These are phyloP conservation scores for Hyphodiscus sp. DNA, from an alignment of 2,329 filamentous ascomycete genomes.

Conservation along the genomic window DNA sequence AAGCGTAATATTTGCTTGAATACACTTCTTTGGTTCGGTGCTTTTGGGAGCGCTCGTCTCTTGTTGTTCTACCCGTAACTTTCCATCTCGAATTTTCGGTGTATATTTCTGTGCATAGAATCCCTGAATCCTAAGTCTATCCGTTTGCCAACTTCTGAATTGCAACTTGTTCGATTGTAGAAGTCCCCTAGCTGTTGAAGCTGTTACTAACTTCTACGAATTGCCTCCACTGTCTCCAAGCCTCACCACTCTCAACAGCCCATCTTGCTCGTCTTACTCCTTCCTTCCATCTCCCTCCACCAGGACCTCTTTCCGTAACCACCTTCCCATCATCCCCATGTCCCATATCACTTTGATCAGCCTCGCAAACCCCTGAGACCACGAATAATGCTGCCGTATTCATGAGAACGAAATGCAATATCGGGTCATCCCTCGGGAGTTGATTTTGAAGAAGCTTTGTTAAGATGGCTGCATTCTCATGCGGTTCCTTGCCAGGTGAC, in stretches of 20 bases:
- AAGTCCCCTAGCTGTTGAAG: conserved; percentile 6
- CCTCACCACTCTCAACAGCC: conserved; percentile 80
- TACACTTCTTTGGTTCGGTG: not conserved
- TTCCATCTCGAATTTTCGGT: not conserved
- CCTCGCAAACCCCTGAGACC: conserved; percentile 78
- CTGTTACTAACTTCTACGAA: conserved; percentile 69
- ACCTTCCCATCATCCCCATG: conserved; percentile 74
- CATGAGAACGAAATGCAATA: conserved; percentile 88
- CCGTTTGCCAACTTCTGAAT: not conserved
- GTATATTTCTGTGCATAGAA: not conserved
- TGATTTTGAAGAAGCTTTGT: conserved; percentile 69
- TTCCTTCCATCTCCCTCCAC: conserved; percentile 89
- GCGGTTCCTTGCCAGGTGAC: conserved; percentile 76
- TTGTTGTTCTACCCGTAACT: not conserved
- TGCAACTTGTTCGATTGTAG: not conserved
- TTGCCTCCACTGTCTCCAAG: conserved; percentile 72
- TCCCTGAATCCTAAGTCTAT: not conserved
- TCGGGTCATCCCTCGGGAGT: conserved; percentile 68
- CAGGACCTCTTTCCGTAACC: conserved; percentile 75
- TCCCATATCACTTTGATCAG: conserved; percentile 73
- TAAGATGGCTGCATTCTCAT: conserved; percentile 81
- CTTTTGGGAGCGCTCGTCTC: not conserved
- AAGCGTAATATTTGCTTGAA: not conserved
- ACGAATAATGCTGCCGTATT: conserved; percentile 89
- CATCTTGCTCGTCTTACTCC: conserved; percentile 80